Percentiles rank a stretch among this genome's conserved stretches.
Evolutionary conservation across 306 rosid species (phyloP).

Genomic region (Styphnolobium japonicum): DNA sequence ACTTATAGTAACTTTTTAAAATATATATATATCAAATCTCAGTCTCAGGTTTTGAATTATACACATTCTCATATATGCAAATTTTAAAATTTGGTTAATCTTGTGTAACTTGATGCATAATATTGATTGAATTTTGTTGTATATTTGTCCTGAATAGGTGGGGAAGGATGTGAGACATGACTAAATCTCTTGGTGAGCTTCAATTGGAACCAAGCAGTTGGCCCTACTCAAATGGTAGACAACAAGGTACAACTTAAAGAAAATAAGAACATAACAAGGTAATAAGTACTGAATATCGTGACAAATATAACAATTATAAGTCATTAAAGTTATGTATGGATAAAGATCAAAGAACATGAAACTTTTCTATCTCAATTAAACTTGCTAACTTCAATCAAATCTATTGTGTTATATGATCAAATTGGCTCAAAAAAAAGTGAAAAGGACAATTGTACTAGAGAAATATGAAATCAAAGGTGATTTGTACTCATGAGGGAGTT

Average conservation of each 20-base stretch:
- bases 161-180: not conserved
- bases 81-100: no score
- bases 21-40: no score
- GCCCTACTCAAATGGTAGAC: not conserved
- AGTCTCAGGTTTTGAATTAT: no score
- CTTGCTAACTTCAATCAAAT: not conserved
- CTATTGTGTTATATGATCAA: not conserved
- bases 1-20: no score
- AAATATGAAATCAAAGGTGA: no score
- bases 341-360: not conserved
- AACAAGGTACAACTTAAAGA: not conserved
- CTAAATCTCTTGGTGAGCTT: not conserved
- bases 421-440: not conserved
- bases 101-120: no score
- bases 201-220: not conserved
- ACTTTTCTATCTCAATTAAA: not conserved
- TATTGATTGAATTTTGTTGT: no score
- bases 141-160: not conserved
- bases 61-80: no score
- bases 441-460: not conserved
- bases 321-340: no score
- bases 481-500: not conserved
- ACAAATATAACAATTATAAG: no score
- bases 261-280: not conserved
- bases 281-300: not conserved